These are phyloP conservation scores for Chamaecrista fasciculata DNA, from an alignment of 306 rosid species.

Conservation along the genomic window DNA sequence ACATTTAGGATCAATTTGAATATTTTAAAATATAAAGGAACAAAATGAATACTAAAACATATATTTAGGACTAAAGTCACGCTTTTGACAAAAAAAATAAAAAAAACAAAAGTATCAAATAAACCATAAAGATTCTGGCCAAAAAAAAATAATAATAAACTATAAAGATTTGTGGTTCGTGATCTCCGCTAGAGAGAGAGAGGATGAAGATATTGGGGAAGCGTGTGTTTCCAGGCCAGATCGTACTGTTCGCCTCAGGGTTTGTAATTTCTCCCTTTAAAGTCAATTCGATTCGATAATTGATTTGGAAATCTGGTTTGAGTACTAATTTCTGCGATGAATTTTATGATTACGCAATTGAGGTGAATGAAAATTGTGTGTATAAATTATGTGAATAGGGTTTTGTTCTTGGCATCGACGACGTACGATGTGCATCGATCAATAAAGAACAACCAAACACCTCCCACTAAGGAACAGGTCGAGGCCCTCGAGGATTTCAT, in stretches of 20 bases:
- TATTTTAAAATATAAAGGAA: no score
- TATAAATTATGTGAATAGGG: slow-evolving; percentile 29
- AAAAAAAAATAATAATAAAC: no score
- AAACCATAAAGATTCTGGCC: no score
- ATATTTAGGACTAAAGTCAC: no score
- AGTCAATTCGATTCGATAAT: not conserved
- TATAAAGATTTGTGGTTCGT: not conserved
- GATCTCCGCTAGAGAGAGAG: not conserved
- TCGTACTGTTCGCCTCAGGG: slow-evolving; percentile 41
- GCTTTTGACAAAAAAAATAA: no score
- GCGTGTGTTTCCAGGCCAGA: slow-evolving; percentile 34
- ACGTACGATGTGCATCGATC: slow-evolving; percentile 52
- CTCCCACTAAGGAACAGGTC: slow-evolving; percentile 40
- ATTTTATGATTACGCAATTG: not conserved
- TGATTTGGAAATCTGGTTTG: not conserved
- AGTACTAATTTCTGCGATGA: not conserved
- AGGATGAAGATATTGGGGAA: slow-evolving; percentile 43
- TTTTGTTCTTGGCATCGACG: slow-evolving; percentile 44
- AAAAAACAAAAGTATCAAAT: not conserved
- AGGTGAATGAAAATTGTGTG: not conserved
- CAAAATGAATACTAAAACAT: no score
- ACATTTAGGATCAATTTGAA: no score
- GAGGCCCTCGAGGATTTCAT: slow-evolving; percentile 45
- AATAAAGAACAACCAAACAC: slow-evolving; percentile 48
- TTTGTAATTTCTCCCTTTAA: not conserved